Conservation (phyloP, 2,329 filamentous ascomycete species). For the Endocalyx cinctus region DNA sequence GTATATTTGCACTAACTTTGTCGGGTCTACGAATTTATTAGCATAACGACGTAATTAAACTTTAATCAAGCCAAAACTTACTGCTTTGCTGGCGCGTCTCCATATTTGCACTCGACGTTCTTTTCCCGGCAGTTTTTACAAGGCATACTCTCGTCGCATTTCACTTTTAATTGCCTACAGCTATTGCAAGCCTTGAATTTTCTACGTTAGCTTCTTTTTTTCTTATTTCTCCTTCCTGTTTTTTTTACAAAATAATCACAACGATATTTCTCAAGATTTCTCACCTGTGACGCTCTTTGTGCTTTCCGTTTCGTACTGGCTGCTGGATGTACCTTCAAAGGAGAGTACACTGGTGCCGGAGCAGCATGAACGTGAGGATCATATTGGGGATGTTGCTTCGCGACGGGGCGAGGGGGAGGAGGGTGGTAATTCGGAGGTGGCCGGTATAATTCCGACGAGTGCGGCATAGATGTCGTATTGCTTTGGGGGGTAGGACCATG, state of each 20-base stretch:
- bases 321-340: slow-evolving; percentile 32
- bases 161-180: slow-evolving; percentile 82
- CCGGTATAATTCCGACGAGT: slow-evolving; percentile 33
- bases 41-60: too few relatives aligned
- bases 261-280: too few relatives aligned
- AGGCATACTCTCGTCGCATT: slow-evolving; percentile 82
- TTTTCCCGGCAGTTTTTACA: slow-evolving; percentile 88
- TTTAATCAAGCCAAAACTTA: too few relatives aligned
- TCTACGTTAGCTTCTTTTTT: too few relatives aligned
- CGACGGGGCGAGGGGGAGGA: slow-evolving; percentile 22
- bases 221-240: too few relatives aligned
- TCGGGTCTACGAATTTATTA: slow-evolving; percentile 46
- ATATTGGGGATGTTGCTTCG: slow-evolving; percentile 26
- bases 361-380: slow-evolving; percentile 34
- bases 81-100: slow-evolving; percentile 89
- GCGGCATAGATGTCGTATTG: slow-evolving; percentile 39
- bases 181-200: slow-evolving; percentile 93
- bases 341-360: slow-evolving; percentile 31
- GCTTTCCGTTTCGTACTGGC: slow-evolving; percentile 53
- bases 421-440: slow-evolving; percentile 21
- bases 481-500: slow-evolving; percentile 52
- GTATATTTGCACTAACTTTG: slow-evolving; percentile 56
- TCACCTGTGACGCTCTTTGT: slow-evolving; percentile 61
- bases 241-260: slow-evolving; percentile 34
- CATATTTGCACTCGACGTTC: slow-evolving; percentile 76